These are phyloP conservation scores for Paxillus involutus DNA, from an alignment of 768 basidiomycete species.

Conservation along the genomic window DNA sequence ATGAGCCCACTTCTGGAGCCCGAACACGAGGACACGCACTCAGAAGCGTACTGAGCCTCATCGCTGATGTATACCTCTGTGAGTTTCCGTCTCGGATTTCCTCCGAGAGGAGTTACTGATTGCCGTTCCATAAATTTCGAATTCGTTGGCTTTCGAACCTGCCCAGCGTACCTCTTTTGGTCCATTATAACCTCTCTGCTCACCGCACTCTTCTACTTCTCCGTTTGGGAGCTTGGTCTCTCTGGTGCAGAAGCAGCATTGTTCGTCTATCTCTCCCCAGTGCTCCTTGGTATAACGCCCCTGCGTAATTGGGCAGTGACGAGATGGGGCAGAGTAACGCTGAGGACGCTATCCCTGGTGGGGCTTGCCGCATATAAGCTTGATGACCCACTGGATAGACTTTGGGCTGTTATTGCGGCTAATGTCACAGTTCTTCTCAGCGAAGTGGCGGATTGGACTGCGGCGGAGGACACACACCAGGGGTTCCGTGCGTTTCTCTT, in stretches of 20 bases:
- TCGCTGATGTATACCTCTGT: constrained; percentile 61
- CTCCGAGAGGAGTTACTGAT: not conserved
- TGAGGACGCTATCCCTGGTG: constrained; percentile 50
- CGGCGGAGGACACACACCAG: constrained; percentile 43
- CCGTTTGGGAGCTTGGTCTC: constrained; percentile 86
- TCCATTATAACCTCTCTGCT: constrained; percentile 78
- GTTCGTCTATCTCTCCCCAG: constrained; percentile 68
- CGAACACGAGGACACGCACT: not conserved
- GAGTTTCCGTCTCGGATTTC: not conserved
- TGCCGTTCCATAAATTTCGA: not conserved
- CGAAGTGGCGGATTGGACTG: constrained; percentile 55
- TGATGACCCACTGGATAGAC: constrained; percentile 50
- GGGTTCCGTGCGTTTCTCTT: constrained; percentile 41
- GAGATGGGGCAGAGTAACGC: constrained; percentile 44
- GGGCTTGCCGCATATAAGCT: constrained; percentile 56
- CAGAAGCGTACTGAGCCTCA: constrained; percentile 32
- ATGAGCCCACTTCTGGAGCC: not conserved
- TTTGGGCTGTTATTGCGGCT: constrained; percentile 57
- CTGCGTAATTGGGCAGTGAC: constrained; percentile 48
- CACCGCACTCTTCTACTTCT: constrained; percentile 87
- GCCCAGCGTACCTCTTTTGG: constrained; percentile 76
- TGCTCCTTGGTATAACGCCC: constrained; percentile 50
- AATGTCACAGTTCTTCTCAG: constrained; percentile 50
- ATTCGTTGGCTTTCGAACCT: not conserved
- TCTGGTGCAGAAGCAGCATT: constrained; percentile 80